Conservation (phyloP, 148 eudicot genomes). For the Vaccinium macrocarpon region DNA sequence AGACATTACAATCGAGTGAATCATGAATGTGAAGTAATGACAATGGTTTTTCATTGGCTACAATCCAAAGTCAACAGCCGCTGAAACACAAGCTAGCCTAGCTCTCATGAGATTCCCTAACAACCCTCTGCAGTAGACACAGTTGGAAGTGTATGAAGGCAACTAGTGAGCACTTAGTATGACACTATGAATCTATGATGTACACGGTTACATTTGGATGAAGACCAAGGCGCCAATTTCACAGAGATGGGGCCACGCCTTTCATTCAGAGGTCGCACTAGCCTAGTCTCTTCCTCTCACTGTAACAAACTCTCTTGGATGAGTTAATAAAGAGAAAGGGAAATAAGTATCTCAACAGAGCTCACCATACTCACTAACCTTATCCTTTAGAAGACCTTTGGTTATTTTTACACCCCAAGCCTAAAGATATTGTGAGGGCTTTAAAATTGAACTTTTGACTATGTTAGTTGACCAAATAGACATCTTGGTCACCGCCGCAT, state of each 20-base stretch:
- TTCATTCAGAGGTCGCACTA: neutral
- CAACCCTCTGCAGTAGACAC: neutral
- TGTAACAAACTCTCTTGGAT: neutral
- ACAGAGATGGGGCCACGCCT: neutral
- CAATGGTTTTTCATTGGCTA: neutral
- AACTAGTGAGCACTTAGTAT: neutral
- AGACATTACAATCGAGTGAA: neutral
- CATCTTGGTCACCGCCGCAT: neutral
- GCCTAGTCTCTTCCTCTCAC: neutral
- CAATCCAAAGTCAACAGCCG: neutral
- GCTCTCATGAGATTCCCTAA: neutral
- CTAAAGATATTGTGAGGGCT: neutral
- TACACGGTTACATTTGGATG: neutral
- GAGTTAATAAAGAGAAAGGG: neutral
- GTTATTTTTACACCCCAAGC: neutral
- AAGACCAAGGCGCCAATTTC: neutral
- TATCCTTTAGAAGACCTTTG: neutral
- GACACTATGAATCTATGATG: neutral
- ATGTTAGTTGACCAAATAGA: neutral
- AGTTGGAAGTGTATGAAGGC: neutral
- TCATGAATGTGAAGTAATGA: neutral
- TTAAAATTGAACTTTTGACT: neutral
- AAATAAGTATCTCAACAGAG: neutral
- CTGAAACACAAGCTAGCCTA: neutral
- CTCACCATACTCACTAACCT: neutral